Base-by-base conservation (phyloP, 257 asterid genomes). In the Ajuga chamaepitys region DNA sequence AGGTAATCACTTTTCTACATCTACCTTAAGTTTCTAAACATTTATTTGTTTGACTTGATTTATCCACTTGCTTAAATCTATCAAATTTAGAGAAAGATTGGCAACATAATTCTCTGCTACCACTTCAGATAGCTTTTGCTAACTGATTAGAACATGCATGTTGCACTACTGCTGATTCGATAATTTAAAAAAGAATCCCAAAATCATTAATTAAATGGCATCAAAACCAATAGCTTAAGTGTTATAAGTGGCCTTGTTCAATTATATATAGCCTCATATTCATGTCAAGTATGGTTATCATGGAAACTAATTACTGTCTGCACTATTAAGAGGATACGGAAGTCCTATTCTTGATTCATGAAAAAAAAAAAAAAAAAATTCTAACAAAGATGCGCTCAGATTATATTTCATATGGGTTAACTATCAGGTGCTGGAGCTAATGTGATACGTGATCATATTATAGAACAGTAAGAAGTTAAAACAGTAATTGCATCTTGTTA, bases 1-100 rank as follows among this genome's bases (percentile, higher is more conserved):
- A 91, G 96, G 98, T 91, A 72, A 48, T 59, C 28, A 40, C 37
- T 51, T 54, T 60, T 28, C 35, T 34, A 41, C 41, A 24, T 16
- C 34, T 66, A 62, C 12, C 5, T 40, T 20, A 55, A 28, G 62
- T 63, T 55, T 70, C 34, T 54, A 28, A 38, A 8, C 37, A 50
- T 24, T 26, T 9, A 16, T n/a, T 12, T 47, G 9, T 45, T 25
- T 46, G 55, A 20, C n/a, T 28, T 21, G 50, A 42, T 58, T 59
- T 42, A 10, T 17, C 38, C 14, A 28, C 8, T 35, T 41, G 38
- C 13, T 67, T 60, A 28, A 13, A 24, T 0, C 2, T 56, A 20
- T 24, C 10, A 46, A 24, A 44, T 62, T 42, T 44, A 5, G 9
- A 52, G 9, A 67, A 44, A 59, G 24, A 47, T n/a, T n/a, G n/a